phyloP scores from a whole-genome alignment of 306 rosid genomes.

The Vigna reflexopilosa region DNA sequence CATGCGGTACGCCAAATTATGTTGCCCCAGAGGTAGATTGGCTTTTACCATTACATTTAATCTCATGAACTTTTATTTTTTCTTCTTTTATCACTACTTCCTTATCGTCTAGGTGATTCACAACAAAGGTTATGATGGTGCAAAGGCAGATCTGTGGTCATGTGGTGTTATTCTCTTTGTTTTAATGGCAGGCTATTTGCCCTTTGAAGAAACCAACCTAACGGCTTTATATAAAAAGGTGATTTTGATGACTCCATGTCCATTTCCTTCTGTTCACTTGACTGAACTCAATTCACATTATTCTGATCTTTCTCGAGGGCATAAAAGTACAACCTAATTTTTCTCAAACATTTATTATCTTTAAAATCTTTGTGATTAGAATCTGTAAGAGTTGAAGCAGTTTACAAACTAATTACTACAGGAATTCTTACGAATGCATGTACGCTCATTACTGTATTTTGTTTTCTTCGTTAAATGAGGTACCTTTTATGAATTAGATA shows the following conservation, averaged over 20 bases:
- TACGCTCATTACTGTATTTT: neutral
- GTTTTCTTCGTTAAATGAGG: neutral
- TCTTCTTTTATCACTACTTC: conserved; percentile 38
- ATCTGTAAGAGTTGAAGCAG: conserved; percentile 4
- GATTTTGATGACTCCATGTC: conserved; percentile 47
- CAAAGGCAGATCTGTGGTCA: conserved; percentile 95
- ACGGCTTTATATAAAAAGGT: conserved; percentile 89
- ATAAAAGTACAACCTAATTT: neutral
- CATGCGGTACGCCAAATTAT: conserved; percentile 97
- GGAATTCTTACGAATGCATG: neutral
- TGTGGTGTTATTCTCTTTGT: conserved; percentile 95
- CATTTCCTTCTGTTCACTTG: conserved; percentile 1
- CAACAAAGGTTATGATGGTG: conserved; percentile 94
- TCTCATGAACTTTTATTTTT: conserved; percentile 24
- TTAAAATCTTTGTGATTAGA: conserved; percentile 7
- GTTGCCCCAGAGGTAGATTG: conserved; percentile 95
- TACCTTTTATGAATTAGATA: neutral
- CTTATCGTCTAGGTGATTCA: conserved; percentile 73
- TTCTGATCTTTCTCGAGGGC: conserved; percentile 18
- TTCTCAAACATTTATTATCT: conserved; percentile 33
- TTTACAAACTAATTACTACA: neutral
- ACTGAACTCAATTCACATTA: conserved; percentile 8
- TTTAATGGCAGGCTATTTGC: conserved; percentile 94
- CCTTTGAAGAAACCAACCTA: conserved; percentile 90
- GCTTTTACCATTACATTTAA: conserved; percentile 18